Evolutionary conservation across 371 early-diverging fungal genomes (phyloP).

Genomic region (Coemansia sp.): DNA sequence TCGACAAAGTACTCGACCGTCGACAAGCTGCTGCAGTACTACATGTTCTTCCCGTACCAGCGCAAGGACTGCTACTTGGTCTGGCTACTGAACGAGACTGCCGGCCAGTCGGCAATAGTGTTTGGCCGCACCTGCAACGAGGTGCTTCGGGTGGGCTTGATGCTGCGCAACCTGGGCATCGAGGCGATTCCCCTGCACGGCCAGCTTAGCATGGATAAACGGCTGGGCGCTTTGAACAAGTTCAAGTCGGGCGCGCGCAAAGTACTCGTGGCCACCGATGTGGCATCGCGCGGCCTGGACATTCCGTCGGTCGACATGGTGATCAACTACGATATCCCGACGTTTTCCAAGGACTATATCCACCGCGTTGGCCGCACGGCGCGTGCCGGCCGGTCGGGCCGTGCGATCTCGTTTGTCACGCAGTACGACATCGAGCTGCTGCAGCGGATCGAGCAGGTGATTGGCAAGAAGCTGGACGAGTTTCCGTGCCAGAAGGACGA

Average conservation of each 20-base stretch:
- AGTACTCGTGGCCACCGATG: constrained; percentile 96
- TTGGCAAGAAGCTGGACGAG: constrained; percentile 79
- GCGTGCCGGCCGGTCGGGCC: constrained; percentile 91
- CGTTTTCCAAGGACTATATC: constrained; percentile 90
- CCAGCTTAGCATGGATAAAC: constrained; percentile 87
- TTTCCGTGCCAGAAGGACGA: constrained; percentile 83
- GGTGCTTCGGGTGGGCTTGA: constrained; percentile 77
- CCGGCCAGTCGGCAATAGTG: constrained; percentile 87
- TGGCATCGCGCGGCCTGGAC: constrained; percentile 93
- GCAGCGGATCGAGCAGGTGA: constrained; percentile 89
- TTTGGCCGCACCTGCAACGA: constrained; percentile 88
- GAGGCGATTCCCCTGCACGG: constrained; percentile 94
- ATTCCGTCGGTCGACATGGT: constrained; percentile 95
- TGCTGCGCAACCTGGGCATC: constrained; percentile 89
- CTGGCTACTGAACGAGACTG: constrained; percentile 87
- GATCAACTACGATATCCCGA: constrained; percentile 96
- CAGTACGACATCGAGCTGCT: constrained; percentile 95
- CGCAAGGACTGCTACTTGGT: constrained; percentile 94
- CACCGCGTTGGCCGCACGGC: constrained; percentile 98
- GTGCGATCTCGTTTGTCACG: constrained; percentile 93
- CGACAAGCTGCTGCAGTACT: constrained; percentile 88
- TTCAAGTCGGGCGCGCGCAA: constrained; percentile 85
- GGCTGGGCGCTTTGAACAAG: constrained; percentile 86
- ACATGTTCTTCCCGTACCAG: constrained; percentile 93
- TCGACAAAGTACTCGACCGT: constrained; percentile 92